phyloP scores from a whole-genome alignment of 2,329 filamentous ascomycete species.

The Fusarium coffeatum region DNA sequence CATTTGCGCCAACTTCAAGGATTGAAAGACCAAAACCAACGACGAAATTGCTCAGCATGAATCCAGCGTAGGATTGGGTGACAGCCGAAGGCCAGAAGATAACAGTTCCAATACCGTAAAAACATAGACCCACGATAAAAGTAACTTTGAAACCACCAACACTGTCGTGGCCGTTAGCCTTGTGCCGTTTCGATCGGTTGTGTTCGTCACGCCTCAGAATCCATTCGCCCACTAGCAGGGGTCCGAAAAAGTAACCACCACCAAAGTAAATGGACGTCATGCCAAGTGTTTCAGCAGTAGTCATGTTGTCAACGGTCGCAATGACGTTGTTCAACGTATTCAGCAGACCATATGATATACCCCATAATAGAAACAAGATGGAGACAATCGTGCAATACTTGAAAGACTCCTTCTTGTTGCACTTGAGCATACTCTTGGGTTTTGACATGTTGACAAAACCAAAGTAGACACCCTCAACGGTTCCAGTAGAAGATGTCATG shows the following conservation, averaged over 20 bases:
- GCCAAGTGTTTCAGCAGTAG: conserved; percentile 70
- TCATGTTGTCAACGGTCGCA: conserved; percentile 71
- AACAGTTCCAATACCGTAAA: conserved; percentile 82
- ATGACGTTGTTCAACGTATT: conserved; percentile 83
- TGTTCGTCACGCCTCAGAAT: conserved; percentile 76
- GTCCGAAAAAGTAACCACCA: conserved; percentile 76
- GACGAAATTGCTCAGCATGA: conserved; percentile 78
- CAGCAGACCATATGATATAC: conserved; percentile 87
- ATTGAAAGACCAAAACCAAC: conserved; percentile 81
- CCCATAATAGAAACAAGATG: conserved; percentile 88
- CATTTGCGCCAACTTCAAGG: conserved; percentile 84
- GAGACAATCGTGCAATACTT: conserved; percentile 81
- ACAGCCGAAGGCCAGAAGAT: conserved; percentile 88
- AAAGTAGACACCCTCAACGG: conserved; percentile 69
- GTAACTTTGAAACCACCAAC: conserved; percentile 80
- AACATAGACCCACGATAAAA: conserved; percentile 79
- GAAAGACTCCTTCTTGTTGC: conserved; percentile 71
- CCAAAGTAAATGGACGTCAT: conserved; percentile 78
- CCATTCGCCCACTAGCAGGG: conserved; percentile 75
- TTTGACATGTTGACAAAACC: conserved; percentile 79
- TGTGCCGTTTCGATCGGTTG: conserved; percentile 58
- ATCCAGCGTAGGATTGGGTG: conserved; percentile 79
- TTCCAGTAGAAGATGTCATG: conserved; percentile 51
- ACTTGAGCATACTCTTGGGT: conserved; percentile 77
- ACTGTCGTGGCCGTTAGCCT: conserved; percentile 54